Conservation (phyloP, 2,329 filamentous ascomycete genomes). For the Exophiala sideris region DNA sequence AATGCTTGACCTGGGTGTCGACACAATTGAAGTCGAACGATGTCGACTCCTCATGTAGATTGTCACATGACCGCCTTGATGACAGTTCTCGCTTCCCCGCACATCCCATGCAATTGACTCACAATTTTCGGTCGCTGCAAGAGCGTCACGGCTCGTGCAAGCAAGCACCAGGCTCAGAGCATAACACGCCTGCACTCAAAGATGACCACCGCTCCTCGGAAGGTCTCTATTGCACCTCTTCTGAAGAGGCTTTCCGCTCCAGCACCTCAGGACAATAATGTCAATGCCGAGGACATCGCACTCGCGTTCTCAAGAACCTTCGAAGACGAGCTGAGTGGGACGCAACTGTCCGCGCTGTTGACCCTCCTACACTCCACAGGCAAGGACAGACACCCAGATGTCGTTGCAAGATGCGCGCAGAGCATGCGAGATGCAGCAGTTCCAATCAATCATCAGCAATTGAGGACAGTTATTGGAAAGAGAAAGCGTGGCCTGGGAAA, state of each 20-base stretch:
- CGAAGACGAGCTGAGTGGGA: slow-evolving; percentile 80
- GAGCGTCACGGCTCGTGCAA: background rate
- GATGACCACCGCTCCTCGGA: slow-evolving; percentile 15
- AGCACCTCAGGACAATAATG: slow-evolving; percentile 45
- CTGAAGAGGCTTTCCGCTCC: slow-evolving; percentile 45
- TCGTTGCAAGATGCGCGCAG: slow-evolving; percentile 78
- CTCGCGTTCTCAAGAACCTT: slow-evolving; percentile 89
- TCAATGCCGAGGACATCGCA: slow-evolving; percentile 78
- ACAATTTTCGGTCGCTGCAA: background rate
- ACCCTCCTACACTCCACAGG: slow-evolving; percentile 90
- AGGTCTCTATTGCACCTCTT: slow-evolving; percentile 47
- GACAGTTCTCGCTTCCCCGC: no score
- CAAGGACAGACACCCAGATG: slow-evolving; percentile 76
- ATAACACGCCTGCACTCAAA: background rate
- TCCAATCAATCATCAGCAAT: slow-evolving; percentile 61
- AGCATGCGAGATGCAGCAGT: slow-evolving; percentile 80
- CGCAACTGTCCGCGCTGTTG: slow-evolving; percentile 80
- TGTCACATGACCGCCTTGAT: no score
- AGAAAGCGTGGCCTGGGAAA: slow-evolving; percentile 61
- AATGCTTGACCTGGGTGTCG: no score
- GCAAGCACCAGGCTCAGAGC: background rate
- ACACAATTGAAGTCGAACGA: no score
- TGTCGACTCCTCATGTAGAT: no score
- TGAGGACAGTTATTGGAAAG: slow-evolving; percentile 56
- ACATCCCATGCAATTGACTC: background rate